Base-by-base conservation (phyloP, 306 rosid genomes). In the Cucurbita ficifolia region DNA sequence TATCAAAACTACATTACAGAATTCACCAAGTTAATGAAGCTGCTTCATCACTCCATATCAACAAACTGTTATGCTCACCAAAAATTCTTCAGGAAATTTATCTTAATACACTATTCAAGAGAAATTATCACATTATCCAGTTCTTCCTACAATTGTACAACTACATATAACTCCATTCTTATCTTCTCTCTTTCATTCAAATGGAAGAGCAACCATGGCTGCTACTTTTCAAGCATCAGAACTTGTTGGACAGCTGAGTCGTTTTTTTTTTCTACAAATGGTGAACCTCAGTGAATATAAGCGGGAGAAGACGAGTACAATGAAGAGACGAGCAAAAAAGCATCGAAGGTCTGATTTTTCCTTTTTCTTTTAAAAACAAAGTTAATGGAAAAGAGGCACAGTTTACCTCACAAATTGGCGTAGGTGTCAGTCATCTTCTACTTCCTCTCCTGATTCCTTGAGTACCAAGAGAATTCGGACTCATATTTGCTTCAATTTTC, bases 401-500 rank as follows among this genome's bases (percentile, higher is more conserved):
- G 58, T n/a, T 75, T 42, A 60, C 54, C 80, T 77, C 80, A 73
- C 74, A 56, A 68, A 80, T 14, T 24, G 9, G 45, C 43, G 22
- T 0, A 24, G 72, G 53, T 40, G 61, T 57, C 74, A 58, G 70
- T 86, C 89, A 88, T 86, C 87, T 81, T 76, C 77, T 77, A 78
- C 76, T 79, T 77, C 67, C 79, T 79, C 74, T 93, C 78, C 86
- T 83, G 81, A 8, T 75, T 80, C 78, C 87, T 63, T 73, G 86
- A 71, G 74, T 71, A 75, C 24, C 79, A 63, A 84, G 65, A 75
- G 79, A 75, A 52, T 75, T 76, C 72, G 75, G 85, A 55, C 53
- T 76, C 86, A 71, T 76, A 79, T 77, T 86, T 74, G 79, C 77
- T 81, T 82, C 98, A n/a, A 90, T 76, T 84, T 82, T 93, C 86